Evolutionary conservation across 768 basidiomycete species (phyloP), one percentile per base, ranked within the genome.

Genomic region (Arthromyces matolae): DNA sequence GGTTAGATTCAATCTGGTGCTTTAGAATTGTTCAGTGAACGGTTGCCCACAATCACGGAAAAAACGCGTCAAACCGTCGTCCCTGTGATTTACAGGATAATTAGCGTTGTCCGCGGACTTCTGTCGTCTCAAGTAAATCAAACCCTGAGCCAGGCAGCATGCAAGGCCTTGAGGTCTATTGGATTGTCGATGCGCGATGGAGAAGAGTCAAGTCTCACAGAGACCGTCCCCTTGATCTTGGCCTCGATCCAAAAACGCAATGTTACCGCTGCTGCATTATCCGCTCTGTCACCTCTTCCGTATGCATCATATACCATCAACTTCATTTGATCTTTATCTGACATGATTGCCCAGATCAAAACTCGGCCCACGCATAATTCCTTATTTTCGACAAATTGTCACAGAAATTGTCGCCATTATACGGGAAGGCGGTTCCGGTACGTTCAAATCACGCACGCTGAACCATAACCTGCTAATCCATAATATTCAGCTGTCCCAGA

Each of bases 291-390:
- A 4, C 71, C 80, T 27, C 71, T 93, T 47, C 71, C 80, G 86
- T 92, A 61, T 25, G 78, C 74, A 19, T 25, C 46, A 37, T 25
- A 28, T n/a, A n/a, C n/a, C 38, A 23, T 19, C 18, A 13, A 8
- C 13, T 8, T 4, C 29, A 25, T 25, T 35, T 20, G 3, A 5
- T 45, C 27, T 12, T 6, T n/a, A 28, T 35, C 24, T 49, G 29
- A 46, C 31, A 25, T 29, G 4, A 33, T 48, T 36, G 28, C 36
- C 13, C 57, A 95, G 92, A 16, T 63, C 73, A 16, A 82, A 84
- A 37, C 77, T 97, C 18, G 92, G 90, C 0, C 91, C 94, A 9
- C 84, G 95, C 0, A 75, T 93, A 41, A 92, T 99, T 41, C 92
- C 95, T 4, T 77, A 81, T 65, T 85, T 96, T 67, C 80, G 80